Percentiles rank a stretch among this genome's conserved stretches.
Conservation (phyloP, 2,329 filamentous ascomycete species). For the Trichoderma sp. region DNA sequence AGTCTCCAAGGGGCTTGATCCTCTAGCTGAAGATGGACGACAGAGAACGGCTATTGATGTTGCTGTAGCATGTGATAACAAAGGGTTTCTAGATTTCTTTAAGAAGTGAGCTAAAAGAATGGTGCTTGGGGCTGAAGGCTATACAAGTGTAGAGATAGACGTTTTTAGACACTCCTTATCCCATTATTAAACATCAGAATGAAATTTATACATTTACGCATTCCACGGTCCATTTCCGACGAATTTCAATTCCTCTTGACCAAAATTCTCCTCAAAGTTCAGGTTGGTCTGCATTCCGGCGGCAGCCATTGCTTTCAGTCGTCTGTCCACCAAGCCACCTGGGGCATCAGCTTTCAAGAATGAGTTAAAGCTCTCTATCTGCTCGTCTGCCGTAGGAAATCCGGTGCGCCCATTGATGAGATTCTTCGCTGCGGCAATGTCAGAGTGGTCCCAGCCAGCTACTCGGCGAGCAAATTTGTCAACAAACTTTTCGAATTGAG, state of each 20-base stretch:
- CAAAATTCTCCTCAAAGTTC: not conserved
- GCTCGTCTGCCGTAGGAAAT: not conserved
- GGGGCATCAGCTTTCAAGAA: not conserved
- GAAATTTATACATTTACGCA: not conserved
- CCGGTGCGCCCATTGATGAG: not conserved
- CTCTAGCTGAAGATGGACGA: constrained; percentile 28
- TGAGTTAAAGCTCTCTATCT: not conserved
- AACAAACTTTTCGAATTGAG: not conserved
- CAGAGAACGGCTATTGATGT: constrained; percentile 35
- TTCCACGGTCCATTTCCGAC: not conserved
- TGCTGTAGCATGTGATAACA: constrained; percentile 31
- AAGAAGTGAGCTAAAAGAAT: not conserved
- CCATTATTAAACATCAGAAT: not conserved
- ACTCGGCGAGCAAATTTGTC: not conserved
- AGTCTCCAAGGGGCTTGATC: constrained; percentile 30
- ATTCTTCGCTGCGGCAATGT: not conserved
- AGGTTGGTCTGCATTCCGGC: not conserved
- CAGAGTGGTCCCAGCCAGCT: not conserved
- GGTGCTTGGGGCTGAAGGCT: not conserved
- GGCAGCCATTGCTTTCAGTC: not conserved
- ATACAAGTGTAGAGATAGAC: not conserved
- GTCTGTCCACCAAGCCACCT: not conserved
- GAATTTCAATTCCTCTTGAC: not conserved
- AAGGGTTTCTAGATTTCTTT: constrained; percentile 30
- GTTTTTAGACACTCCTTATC: not conserved